phyloP scores from a whole-genome alignment of 148 eudicot genomes.

The Rhododendron ovatum region DNA sequence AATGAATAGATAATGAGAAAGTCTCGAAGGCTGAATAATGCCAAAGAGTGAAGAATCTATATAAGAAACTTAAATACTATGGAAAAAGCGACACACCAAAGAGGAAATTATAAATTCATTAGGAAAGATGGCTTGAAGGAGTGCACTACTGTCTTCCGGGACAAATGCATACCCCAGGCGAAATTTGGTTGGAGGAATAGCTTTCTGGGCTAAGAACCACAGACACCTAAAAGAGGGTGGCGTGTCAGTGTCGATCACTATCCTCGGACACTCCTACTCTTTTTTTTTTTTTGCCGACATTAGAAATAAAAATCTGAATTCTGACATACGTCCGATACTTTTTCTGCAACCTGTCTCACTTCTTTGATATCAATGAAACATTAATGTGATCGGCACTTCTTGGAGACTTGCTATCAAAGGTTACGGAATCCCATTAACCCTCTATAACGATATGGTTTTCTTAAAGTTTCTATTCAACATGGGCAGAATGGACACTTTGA shows the following conservation, averaged over 20 bases:
- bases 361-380: neutral
- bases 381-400: neutral
- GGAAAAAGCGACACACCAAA: neutral
- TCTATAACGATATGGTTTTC: neutral
- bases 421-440: neutral
- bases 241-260: neutral
- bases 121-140: neutral
- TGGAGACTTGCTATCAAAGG: neutral
- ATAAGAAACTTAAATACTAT: neutral
- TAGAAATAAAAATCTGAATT: neutral
- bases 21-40: neutral
- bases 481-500: conserved; percentile 70
- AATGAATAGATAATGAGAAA: neutral
- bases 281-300: neutral
- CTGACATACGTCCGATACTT: neutral
- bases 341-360: neutral
- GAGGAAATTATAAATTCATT: neutral
- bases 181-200: neutral
- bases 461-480: neutral
- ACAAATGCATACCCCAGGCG: neutral
- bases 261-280: neutral
- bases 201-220: neutral
- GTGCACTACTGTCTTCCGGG: neutral
- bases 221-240: neutral
- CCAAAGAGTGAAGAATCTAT: neutral